These are phyloP conservation scores for Magnusiomyces starmeri DNA, from an alignment of 1,139 yeast species.

Conservation along the genomic window DNA sequence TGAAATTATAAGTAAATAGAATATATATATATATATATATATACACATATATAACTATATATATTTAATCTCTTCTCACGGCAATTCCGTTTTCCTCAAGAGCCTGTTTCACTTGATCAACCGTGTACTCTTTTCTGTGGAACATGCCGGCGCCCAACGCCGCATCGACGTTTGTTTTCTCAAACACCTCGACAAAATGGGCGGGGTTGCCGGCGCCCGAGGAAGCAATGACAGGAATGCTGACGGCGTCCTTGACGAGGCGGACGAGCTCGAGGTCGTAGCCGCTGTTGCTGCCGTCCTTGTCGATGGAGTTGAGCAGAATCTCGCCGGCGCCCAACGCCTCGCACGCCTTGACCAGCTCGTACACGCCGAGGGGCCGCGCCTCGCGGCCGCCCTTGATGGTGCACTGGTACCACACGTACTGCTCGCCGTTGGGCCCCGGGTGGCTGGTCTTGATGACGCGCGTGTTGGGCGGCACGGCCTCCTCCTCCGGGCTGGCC, in stretches of 20 bases:
- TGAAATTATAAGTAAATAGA: too few species aligned
- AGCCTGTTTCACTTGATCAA: slow-evolving; percentile 65
- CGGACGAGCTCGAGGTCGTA: slow-evolving; percentile 76
- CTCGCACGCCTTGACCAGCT: slow-evolving; percentile 81
- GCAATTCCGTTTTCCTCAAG: slow-evolving; percentile 11
- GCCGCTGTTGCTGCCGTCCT: slow-evolving; percentile 92
- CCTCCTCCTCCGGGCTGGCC: slow-evolving; percentile 44
- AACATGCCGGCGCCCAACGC: slow-evolving; percentile 98
- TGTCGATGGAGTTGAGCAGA: slow-evolving; percentile 84
- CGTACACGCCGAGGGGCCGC: slow-evolving; percentile 87
- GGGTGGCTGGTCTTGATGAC: slow-evolving; percentile 26
- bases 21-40: not conserved
- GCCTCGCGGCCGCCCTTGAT: slow-evolving; percentile 90
- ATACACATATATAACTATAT: not conserved
- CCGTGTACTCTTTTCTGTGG: slow-evolving; percentile 89
- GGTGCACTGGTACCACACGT: slow-evolving; percentile 91
- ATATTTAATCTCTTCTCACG: slow-evolving; percentile 10
- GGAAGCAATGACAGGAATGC: slow-evolving; percentile 91
- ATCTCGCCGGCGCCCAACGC: slow-evolving; percentile 96
- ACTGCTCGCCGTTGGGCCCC: slow-evolving; percentile 69
- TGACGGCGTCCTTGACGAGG: slow-evolving; percentile 68
- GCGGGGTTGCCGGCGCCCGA: slow-evolving; percentile 93
- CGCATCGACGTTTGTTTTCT: slow-evolving; percentile 78
- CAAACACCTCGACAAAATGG: slow-evolving; percentile 83
- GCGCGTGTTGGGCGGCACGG: slow-evolving; percentile 53